Conservation (phyloP, 164 flowering plant species). For the Piper longum region DNA sequence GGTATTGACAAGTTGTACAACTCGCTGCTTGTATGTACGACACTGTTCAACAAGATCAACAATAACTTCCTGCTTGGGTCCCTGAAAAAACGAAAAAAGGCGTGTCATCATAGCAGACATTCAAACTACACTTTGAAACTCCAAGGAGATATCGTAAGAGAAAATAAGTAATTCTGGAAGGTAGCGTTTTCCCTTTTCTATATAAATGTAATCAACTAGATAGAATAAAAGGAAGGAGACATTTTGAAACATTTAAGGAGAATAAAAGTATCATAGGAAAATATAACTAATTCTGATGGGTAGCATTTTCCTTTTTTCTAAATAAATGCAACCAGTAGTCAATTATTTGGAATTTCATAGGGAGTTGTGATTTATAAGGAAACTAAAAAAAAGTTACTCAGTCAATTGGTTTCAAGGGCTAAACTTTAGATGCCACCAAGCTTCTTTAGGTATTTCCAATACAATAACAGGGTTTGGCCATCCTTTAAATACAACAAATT, state of each 20-base stretch:
- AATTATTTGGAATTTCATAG: no score
- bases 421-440: no score
- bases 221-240: no score
- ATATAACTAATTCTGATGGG: neutral
- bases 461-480: no score
- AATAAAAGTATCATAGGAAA: neutral
- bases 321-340: no score
- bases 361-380: no score
- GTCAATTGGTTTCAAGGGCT: no score
- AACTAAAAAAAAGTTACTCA: no score
- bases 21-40: constrained; percentile 84
- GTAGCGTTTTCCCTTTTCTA: neutral
- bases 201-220: no score
- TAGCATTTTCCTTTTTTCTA: neutral
- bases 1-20: constrained; percentile 87
- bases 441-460: no score
- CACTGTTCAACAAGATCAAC: constrained; percentile 94
- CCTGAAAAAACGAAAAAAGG: constrained; percentile 31
- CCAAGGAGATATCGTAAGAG: neutral
- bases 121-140: neutral
- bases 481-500: no score
- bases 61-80: constrained; percentile 76
- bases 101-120: neutral
- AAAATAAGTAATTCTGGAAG: no score
- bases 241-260: neutral